These are phyloP conservation scores for Raphanus raphanistrum DNA, from an alignment of 345 rosid genomes.

Conservation along the genomic window DNA sequence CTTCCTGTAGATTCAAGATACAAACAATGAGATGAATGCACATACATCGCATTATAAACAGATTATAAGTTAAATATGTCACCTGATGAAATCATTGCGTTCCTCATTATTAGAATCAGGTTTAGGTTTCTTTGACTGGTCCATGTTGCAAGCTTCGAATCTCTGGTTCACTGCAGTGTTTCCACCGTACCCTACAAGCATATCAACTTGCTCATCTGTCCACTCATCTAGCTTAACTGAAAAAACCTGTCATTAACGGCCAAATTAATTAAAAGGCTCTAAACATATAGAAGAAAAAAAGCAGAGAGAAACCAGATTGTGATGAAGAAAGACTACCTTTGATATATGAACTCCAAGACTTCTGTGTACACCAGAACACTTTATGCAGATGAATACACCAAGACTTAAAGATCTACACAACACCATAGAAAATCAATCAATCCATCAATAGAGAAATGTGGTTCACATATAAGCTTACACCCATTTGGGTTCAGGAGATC, in stretches of 20 bases:
- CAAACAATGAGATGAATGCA: neutral
- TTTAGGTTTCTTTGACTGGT: slow-evolving; percentile 61
- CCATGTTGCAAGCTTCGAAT: slow-evolving; percentile 72
- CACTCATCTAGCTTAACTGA: slow-evolving; percentile 94
- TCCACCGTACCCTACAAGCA: slow-evolving; percentile 67
- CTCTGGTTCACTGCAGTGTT: slow-evolving; percentile 65
- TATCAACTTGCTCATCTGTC: slow-evolving; percentile 88
- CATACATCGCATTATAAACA: neutral
- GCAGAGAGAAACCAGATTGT: neutral
- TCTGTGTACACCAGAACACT: slow-evolving; percentile 97
- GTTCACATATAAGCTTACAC: slow-evolving; percentile 60
- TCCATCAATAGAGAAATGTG: slow-evolving; percentile 3
- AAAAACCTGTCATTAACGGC: slow-evolving; percentile 54
- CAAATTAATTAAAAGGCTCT: slow-evolving; percentile 13
- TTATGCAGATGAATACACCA: slow-evolving; percentile 93
- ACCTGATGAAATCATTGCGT: slow-evolving; percentile 83
- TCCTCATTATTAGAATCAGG: slow-evolving; percentile 76
- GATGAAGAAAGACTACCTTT: slow-evolving; percentile 53
- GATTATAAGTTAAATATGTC: neutral
- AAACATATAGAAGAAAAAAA: neutral
- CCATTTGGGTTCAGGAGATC: slow-evolving; percentile 94
- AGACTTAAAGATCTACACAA: slow-evolving; percentile 65
- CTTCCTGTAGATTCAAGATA: slow-evolving; percentile 52
- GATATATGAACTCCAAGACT: slow-evolving; percentile 98
- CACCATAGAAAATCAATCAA: slow-evolving; percentile 29